These are phyloP conservation scores for Lablab purpureus DNA, from an alignment of 306 rosid genomes.

Conservation along the genomic window DNA sequence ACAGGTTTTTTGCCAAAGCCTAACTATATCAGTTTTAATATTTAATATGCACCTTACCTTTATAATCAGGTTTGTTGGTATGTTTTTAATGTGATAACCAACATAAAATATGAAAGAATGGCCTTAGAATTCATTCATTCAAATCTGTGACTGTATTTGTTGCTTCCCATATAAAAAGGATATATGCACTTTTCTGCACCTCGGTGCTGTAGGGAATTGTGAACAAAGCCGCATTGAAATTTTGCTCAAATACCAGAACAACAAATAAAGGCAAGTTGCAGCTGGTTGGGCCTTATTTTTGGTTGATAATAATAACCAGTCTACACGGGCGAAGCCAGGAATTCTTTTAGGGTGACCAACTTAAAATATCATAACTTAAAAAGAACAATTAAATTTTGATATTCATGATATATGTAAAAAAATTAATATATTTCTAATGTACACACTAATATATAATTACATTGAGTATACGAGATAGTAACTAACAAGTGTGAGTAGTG, in stretches of 20 bases:
- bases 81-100: conserved; percentile 21
- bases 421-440: too few species aligned
- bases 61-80: conserved; percentile 26
- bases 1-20: conserved; percentile 67
- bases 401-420: too few species aligned
- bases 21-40: conserved; percentile 25
- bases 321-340: too few species aligned
- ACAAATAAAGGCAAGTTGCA: not conserved
- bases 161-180: not conserved
- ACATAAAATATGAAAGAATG: conserved; percentile 11
- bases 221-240: conserved; percentile 6
- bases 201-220: conserved; percentile 5
- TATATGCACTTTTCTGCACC: conserved; percentile 27
- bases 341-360: too few species aligned
- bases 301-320: not conserved
- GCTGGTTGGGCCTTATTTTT: not conserved
- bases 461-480: too few species aligned
- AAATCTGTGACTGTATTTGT: conserved; percentile 16
- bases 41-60: not conserved
- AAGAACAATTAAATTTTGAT: too few species aligned
- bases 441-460: too few species aligned
- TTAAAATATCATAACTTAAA: too few species aligned
- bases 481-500: too few species aligned
- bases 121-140: conserved; percentile 1
- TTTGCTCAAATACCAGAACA: conserved; percentile 6